Percentiles rank a stretch among this genome's conserved stretches.
Evolutionary conservation across 192 early-diverging fungal species (phyloP).

Genomic region (Chytriomyces sp.): DNA sequence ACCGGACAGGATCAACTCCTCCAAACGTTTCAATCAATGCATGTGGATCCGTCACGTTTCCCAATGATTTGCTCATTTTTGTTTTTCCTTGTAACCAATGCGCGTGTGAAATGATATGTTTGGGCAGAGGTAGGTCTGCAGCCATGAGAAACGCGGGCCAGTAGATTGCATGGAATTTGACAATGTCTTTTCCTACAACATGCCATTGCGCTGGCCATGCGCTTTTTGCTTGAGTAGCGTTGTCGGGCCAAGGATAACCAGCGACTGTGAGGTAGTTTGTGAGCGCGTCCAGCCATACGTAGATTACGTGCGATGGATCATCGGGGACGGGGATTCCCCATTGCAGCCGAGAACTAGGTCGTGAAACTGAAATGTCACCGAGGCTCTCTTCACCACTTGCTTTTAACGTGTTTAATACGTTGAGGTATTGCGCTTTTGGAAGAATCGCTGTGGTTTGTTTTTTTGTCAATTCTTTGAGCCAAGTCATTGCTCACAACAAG

Average conservation of each 20-base stretch:
- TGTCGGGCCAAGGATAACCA: slow-evolving; percentile 76
- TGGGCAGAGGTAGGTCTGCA: slow-evolving; percentile 75
- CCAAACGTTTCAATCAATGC: slow-evolving; percentile 73
- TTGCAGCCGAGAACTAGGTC: slow-evolving; percentile 72
- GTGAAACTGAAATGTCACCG: slow-evolving; percentile 84
- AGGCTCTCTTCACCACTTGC: slow-evolving; percentile 44
- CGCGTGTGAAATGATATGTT: slow-evolving; percentile 87
- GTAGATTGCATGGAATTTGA: slow-evolving; percentile 95
- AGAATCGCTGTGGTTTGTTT: slow-evolving; percentile 58
- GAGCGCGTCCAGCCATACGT: slow-evolving; percentile 98
- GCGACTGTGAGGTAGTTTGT: slow-evolving; percentile 88
- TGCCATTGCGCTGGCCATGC: slow-evolving; percentile 78
- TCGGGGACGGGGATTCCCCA: slow-evolving; percentile 95
- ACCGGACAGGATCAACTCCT: slow-evolving; percentile 80
- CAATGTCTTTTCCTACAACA: slow-evolving; percentile 94
- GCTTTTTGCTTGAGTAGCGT: slow-evolving; percentile 40
- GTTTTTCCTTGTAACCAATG: slow-evolving; percentile 89
- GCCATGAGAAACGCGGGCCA: slow-evolving; percentile 98
- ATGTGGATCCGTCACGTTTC: slow-evolving; percentile 91
- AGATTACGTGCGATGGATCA: slow-evolving; percentile 87
- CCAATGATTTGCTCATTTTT: slow-evolving; percentile 96
- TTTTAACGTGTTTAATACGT: slow-evolving; percentile 24
- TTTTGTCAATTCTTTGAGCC: not conserved
- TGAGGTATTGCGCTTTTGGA: slow-evolving; percentile 58
- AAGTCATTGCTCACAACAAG: not conserved